Evolutionary conservation across 371 early-diverging fungal genomes (phyloP).

Genomic region (Mucor racemosus): DNA sequence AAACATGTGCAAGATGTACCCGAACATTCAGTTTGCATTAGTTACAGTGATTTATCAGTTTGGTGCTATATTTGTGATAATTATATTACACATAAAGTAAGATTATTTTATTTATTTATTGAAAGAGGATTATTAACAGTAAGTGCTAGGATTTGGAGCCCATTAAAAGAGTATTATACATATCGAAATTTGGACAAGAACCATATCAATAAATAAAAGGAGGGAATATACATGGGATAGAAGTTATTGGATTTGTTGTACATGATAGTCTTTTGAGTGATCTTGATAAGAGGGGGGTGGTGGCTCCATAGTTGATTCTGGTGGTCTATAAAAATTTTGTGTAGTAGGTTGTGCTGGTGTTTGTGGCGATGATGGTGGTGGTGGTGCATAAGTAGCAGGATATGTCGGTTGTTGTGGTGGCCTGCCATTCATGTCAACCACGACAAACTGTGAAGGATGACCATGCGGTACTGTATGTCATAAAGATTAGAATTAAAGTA

Average conservation of each 20-base stretch:
- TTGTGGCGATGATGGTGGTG: not conserved
- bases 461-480: not conserved
- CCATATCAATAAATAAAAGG: not conserved
- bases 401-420: conserved; percentile 3
- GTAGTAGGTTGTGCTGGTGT: not conserved
- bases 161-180: conserved; percentile 22
- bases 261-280: conserved; percentile 28
- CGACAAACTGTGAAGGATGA: not conserved
- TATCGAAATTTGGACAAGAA: conserved; percentile 29
- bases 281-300: conserved; percentile 42
- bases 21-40: conserved; percentile 31
- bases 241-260: conserved; percentile 1
- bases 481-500: not conserved
- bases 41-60: conserved; percentile 37
- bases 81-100: conserved; percentile 32
- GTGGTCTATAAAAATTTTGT: conserved; percentile 14
- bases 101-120: not conserved
- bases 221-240: not conserved
- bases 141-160: conserved; percentile 19
- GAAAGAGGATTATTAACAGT: not conserved
- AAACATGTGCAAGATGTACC: conserved; percentile 13
- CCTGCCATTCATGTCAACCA: conserved; percentile 23
- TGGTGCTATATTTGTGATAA: conserved; percentile 37
- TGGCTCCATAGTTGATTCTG: conserved; percentile 16
- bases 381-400: conserved; percentile 13